phyloP scores from a whole-genome alignment of 2,329 filamentous ascomycete species.

The Trichoderma atroviride region DNA sequence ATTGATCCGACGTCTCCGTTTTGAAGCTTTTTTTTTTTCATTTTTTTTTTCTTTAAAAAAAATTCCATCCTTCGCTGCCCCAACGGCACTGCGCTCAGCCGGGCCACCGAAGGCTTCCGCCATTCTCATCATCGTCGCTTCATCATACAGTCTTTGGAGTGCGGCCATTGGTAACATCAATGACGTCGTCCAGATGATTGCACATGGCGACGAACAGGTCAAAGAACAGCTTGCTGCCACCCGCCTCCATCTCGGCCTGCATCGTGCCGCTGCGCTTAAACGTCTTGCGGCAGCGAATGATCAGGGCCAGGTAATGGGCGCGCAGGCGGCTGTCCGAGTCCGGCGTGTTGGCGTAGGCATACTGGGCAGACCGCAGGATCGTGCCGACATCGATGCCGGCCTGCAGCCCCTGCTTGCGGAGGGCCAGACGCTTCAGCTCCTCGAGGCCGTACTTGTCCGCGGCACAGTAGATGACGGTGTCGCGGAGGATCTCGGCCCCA shows the following conservation, averaged over 20 bases:
- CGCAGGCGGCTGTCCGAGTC: constrained; percentile 90
- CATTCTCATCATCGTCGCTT: constrained; percentile 21
- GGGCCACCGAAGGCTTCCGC: constrained; percentile 31
- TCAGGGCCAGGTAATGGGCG: constrained; percentile 95
- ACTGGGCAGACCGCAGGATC: constrained; percentile 89
- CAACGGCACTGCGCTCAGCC: constrained; percentile 32
- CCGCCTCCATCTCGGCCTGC: constrained; percentile 97
- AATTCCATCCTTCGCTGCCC: constrained; percentile 26
- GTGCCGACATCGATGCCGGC: constrained; percentile 88
- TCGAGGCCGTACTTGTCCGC: constrained; percentile 89
- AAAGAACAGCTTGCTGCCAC: constrained; percentile 90
- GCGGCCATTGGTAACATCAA: constrained; percentile 75
- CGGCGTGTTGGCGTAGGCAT: constrained; percentile 93
- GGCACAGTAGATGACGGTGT: constrained; percentile 93
- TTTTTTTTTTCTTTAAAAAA: not conserved
- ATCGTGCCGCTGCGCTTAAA: constrained; percentile 98
- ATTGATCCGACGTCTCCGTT: not conserved
- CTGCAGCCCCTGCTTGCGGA: constrained; percentile 94
- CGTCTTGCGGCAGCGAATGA: constrained; percentile 95
- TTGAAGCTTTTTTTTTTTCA: constrained; percentile 33
- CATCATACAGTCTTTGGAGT: constrained; percentile 60
- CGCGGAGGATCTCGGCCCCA: constrained; percentile 78
- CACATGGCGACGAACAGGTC: constrained; percentile 98
- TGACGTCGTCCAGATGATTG: constrained; percentile 96
- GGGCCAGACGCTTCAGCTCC: constrained; percentile 85